Evolutionary conservation across 2,329 filamentous ascomycete species (phyloP).

Genomic region (Pyrenophora graminea): DNA sequence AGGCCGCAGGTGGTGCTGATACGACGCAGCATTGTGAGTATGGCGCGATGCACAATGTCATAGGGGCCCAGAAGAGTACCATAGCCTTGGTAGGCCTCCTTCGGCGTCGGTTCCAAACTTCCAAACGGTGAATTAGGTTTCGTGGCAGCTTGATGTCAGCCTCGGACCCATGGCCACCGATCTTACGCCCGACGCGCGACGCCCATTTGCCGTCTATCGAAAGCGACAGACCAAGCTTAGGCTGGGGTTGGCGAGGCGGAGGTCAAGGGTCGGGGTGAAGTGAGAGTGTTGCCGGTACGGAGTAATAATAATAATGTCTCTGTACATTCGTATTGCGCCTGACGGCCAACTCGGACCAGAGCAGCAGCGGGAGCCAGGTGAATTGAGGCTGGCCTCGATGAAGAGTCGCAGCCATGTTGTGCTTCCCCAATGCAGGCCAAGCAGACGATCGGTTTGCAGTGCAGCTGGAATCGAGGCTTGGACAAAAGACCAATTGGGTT

Average conservation of each 20-base stretch:
- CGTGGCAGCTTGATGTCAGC: slow-evolving; percentile 33
- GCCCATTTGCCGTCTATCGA: slow-evolving; percentile 32
- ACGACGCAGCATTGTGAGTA: not conserved
- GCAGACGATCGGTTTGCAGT: slow-evolving; percentile 20
- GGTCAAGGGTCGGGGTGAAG: slow-evolving; percentile 20
- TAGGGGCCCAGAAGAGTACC: slow-evolving; percentile 8
- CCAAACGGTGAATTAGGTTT: slow-evolving; percentile 24
- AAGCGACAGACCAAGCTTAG: slow-evolving; percentile 1
- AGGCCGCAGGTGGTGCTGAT: not conserved
- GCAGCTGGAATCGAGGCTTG: slow-evolving; percentile 23
- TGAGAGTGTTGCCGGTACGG: slow-evolving; percentile 24
- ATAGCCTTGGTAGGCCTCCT: slow-evolving; percentile 3
- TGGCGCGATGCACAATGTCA: slow-evolving; percentile 4
- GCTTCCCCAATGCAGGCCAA: slow-evolving; percentile 19
- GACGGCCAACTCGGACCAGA: slow-evolving; percentile 24
- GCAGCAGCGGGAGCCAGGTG: slow-evolving; percentile 6
- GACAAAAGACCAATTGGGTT: slow-evolving; percentile 29
- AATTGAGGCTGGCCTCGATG: slow-evolving; percentile 14
- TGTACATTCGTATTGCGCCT: slow-evolving; percentile 19
- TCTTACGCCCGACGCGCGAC: slow-evolving; percentile 37
- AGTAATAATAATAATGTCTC: slow-evolving; percentile 7
- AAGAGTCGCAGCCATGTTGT: slow-evolving; percentile 13
- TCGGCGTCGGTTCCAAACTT: not conserved
- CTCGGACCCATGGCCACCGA: slow-evolving; percentile 34
- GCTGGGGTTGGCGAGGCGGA: slow-evolving; percentile 23